phyloP scores from a whole-genome alignment of 2,329 filamentous ascomycete species.

The Dissoconium aciculare region DNA sequence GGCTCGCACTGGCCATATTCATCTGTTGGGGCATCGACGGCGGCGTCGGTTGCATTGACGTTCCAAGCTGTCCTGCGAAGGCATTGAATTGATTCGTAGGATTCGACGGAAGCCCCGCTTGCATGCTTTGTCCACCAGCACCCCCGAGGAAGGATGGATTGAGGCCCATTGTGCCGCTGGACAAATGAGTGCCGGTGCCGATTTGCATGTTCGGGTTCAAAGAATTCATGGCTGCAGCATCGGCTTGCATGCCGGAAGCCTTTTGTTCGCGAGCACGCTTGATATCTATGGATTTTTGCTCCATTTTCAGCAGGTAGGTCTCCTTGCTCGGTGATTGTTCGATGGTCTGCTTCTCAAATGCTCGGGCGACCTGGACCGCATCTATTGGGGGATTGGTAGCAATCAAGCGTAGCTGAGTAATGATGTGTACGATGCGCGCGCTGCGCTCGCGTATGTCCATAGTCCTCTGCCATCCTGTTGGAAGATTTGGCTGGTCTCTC shows the following conservation, averaged over 20 bases:
- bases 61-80: no score
- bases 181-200: no score
- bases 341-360: constrained; percentile 17
- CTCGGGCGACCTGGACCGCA: constrained; percentile 16
- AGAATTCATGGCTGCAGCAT: constrained; percentile 23
- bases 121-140: constrained; percentile 11
- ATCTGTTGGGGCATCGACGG: no score
- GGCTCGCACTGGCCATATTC: no score
- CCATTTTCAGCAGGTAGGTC: constrained; percentile 15
- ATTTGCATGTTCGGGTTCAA: constrained; percentile 25
- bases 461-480: constrained; percentile 21
- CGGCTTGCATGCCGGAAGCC: constrained; percentile 6
- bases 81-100: no score
- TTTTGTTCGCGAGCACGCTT: constrained; percentile 11
- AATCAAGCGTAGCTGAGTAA: constrained; percentile 13
- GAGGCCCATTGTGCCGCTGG: constrained; percentile 10
- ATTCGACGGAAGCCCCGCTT: no score
- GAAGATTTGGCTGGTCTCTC: constrained; percentile 9
- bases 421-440: constrained; percentile 18
- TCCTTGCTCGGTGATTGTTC: constrained; percentile 15
- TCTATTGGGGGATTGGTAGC: constrained; percentile 11
- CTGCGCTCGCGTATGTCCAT: constrained; percentile 19
- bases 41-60: no score
- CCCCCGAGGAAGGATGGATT: constrained; percentile 28
- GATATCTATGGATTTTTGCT: constrained; percentile 18